Evolutionary conservation across 2,329 filamentous ascomycete species (phyloP), one percentile per base, ranked within the genome.

Genomic region (Fusarium mangiferae): DNA sequence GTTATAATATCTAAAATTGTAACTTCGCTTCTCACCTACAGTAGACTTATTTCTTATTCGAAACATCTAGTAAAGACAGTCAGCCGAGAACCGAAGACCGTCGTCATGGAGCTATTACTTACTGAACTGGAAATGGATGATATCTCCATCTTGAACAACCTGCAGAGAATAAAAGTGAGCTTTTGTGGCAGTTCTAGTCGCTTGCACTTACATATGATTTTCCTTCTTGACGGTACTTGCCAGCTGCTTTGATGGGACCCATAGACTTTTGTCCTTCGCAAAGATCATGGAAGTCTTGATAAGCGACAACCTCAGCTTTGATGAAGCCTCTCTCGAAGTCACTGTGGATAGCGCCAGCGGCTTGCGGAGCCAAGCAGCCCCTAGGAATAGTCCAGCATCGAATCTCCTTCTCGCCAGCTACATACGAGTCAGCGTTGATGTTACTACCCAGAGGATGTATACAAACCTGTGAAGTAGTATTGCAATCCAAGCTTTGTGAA

Each of bases 321-420:
- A 85, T 85, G 66, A 85, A 85, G 0, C 83, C 84, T 51, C 78
- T 81, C 73, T 85, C 83, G n/a, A 85, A 85, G 41, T 85, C 83
- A 10, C 81, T 78, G 72, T 84, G 83, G 42, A 84, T 84, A 0
- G 78, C 83, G 3, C 83, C 83, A 15, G 83, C 83, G 56, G 84
- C 83, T 68, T 85, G 83, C 0, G 83, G 83, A 5, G 83, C 83
- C 0, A 82, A 74, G 38, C 80, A 82, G 0, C 83, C 82, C 26
- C 74, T 78, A 7, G 79, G 82, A 42, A 85, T 81, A 0, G 83
- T 84, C 84, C 84, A 85, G 71, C 84, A 85, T 61, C 83, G 77
- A 46, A 85, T 82, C 72, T 85, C 84, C 75, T 85, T 85, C 79
- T 85, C 84, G 24, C 83, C 84, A 68, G 83, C 84, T 78, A 39